phyloP scores from a whole-genome alignment of 352 stramenopile genomes.

The Sclerospora graminicola region DNA sequence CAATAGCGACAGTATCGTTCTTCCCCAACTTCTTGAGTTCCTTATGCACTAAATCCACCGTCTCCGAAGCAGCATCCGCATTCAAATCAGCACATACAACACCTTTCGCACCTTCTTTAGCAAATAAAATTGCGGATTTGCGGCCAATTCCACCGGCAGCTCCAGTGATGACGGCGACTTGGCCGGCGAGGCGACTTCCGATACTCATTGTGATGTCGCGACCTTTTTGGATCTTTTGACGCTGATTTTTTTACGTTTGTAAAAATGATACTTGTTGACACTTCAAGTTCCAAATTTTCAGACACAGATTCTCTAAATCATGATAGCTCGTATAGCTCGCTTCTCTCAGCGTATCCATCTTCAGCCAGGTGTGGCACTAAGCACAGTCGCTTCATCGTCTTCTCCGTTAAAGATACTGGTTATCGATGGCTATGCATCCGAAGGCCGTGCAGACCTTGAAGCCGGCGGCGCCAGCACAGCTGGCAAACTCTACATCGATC shows the following conservation, averaged over 20 bases:
- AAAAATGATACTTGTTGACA: too few relatives aligned
- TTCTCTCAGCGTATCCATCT: constrained; percentile 8
- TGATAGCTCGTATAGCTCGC: constrained; percentile 17
- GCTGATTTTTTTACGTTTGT: too few relatives aligned
- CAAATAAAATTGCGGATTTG: constrained; percentile 76
- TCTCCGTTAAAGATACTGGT: constrained; percentile 52
- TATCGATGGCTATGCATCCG: constrained; percentile 68
- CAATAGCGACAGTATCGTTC: constrained; percentile 38
- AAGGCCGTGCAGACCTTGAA: constrained; percentile 55
- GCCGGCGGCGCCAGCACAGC: constrained; percentile 54
- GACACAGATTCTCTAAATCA: not conserved
- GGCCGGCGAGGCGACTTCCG: constrained; percentile 45
- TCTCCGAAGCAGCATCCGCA: constrained; percentile 51
- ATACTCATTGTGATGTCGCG: constrained; percentile 2
- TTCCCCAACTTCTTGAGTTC: constrained; percentile 53
- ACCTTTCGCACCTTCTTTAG: constrained; percentile 62
- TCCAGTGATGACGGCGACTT: constrained; percentile 78
- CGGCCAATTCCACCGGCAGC: constrained; percentile 74
- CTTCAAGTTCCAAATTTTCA: too few relatives aligned
- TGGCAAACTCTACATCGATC: constrained; percentile 53
- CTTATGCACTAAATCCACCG: constrained; percentile 48
- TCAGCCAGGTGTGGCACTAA: constrained; percentile 5
- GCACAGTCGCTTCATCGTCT: constrained; percentile 14
- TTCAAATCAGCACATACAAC: constrained; percentile 80
- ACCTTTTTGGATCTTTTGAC: too few relatives aligned